Evolutionary conservation across 345 rosid species (phyloP), one percentile per base, ranked within the genome.

Genomic region (Eutrema japonicum): DNA sequence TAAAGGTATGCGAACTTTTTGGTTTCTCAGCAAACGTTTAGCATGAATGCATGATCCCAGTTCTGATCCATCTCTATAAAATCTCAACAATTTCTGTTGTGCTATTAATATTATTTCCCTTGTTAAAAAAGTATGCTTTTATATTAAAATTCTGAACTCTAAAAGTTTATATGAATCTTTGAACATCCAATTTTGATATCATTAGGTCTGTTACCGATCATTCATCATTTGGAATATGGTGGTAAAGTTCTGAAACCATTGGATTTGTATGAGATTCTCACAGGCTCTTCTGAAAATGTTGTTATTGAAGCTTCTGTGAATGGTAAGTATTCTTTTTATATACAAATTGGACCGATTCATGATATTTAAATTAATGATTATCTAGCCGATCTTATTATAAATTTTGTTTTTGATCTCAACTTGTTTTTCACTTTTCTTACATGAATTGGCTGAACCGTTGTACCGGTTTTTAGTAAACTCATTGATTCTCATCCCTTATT

Each of bases 151-250:
- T 10, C 36, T 73, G 33, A 30, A 26, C 46, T 64, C 49, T 12
- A 36, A 40, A 33, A 64, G 65, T 18, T 22, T 70, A 3, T 56
- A 27, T 61, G 41, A 57, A 52, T 53, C 41, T 78, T 72, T 68
- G 46, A 66, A 54, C 66, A 49, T 68, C 37, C 53, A 45, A 69
- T 50, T 67, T 72, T 29, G 49, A 27, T 76, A 75, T 79, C 60
- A 54, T 57, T 56, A 95, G 97, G 99, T 84, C 83, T 95, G 64
- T 70, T 95, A 83, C 99, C 97, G 68, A 88, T 92, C 77, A 85
- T 95, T 78, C 87, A 84, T 66, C 85, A 85, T 57, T 66, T 92
- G 75, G 79, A 79, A 72, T 81, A 70, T 79, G 85, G 68, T 62
- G 96, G 87, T 74, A 81, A 74, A 71, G 72, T 80, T 81, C 61